Conservation (phyloP, 805 yeast species). For the Wickerhamomyces queroliae region DNA sequence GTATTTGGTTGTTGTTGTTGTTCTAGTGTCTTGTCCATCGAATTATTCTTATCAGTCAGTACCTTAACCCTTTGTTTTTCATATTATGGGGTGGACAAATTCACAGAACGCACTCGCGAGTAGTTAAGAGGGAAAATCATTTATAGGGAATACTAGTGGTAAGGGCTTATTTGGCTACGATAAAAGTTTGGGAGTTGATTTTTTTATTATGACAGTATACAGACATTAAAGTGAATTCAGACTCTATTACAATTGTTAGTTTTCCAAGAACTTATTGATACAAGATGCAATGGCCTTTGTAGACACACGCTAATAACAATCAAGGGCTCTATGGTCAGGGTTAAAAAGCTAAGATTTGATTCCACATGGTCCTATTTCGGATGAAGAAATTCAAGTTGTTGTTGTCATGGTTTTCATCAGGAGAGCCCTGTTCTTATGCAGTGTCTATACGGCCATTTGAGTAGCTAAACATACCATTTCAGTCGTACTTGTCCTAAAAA, state of each 20-base stretch:
- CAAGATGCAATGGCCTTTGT: no score
- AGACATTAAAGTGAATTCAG: no score
- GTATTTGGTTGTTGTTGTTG: background rate
- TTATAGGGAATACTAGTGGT: background rate
- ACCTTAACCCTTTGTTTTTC: background rate
- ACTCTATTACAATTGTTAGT: no score
- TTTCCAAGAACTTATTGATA: no score
- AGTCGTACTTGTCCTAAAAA: background rate
- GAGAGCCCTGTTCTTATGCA: no score
- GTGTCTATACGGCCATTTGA: no score
- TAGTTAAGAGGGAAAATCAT: background rate
- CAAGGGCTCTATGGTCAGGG: conserved; percentile 49
- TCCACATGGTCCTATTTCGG: conserved; percentile 55
- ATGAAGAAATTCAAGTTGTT: conserved; percentile 65
- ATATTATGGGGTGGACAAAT: background rate
- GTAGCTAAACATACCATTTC: background rate
- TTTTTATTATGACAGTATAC: no score
- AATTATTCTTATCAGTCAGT: background rate
- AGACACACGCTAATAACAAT: no score
- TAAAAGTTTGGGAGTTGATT: background rate
- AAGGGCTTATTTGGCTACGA: background rate
- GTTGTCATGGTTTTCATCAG: conserved; percentile 40
- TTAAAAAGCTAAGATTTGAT: conserved; percentile 64
- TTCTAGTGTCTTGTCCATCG: no score
- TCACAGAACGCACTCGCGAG: background rate